A percentile compares a stretch with the other conserved stretches of the same genome.
Evolutionary conservation across 2,329 filamentous ascomycete genomes (phyloP).

Genomic region (Tolypocladium paradoxum): DNA sequence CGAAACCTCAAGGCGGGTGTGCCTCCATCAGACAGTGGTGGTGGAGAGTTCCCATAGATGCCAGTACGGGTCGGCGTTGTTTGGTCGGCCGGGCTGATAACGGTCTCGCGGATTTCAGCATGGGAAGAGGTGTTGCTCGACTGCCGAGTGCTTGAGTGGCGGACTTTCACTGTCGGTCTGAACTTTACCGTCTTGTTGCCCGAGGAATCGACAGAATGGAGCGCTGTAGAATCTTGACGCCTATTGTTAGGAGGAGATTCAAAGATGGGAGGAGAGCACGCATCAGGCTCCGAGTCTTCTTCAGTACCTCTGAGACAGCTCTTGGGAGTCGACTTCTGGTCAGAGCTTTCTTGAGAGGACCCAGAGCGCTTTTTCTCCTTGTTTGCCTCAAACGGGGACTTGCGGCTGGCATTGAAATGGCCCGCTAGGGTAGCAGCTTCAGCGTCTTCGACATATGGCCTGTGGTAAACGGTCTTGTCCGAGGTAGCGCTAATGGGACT

Average conservation of each 20-base stretch:
- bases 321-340: not conserved
- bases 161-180: constrained; percentile 10
- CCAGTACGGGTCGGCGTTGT: not conserved
- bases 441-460: constrained; percentile 8
- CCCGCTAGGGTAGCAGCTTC: not conserved
- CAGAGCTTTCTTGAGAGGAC: not conserved
- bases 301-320: not conserved
- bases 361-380: not conserved
- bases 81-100: constrained; percentile 1
- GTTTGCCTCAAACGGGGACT: not conserved
- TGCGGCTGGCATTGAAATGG: not conserved
- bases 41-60: not conserved
- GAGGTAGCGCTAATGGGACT: not conserved
- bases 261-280: not conserved
- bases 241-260: not conserved
- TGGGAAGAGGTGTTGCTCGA: constrained; percentile 5
- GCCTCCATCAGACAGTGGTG: not conserved
- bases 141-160: constrained; percentile 5
- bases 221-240: not conserved
- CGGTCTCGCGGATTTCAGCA: not conserved
- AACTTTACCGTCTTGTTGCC: constrained; percentile 16
- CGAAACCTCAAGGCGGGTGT: not conserved
- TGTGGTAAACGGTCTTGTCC: constrained; percentile 3
- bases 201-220: constrained; percentile 8
- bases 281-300: not conserved